Evolutionary conservation across 202 grass and related monocot species (phyloP), one percentile per base, ranked within the genome.

Genomic region (Zizania palustris): DNA sequence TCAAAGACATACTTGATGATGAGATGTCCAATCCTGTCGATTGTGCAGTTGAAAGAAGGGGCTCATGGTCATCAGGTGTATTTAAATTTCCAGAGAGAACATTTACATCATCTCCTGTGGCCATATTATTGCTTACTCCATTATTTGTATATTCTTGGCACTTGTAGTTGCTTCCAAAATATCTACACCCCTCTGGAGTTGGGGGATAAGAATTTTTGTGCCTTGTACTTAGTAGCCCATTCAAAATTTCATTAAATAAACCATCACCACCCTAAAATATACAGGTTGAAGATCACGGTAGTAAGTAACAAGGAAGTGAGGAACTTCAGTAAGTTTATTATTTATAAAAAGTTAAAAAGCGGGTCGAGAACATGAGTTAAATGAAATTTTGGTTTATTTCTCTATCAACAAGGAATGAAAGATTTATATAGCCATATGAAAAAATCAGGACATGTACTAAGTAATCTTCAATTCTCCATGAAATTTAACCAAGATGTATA

Each of bases 181-280:
- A 80, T 74, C 80, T 39, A 0, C 88, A 82, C 50, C 81, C 91
- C 62, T 84, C 84, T n/a, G 91, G 91, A 73, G 89, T 82, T 44
- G 89, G 89, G 48, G 91, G 95, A 75, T 83, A 97, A 72, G 87
- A 81, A 84, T 58, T 71, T 48, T 80, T 82, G 67, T 92, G 63
- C 69, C 95, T 97, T 5, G 77, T 90, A 40, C 61, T 80, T 61
- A 97, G 85, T 85, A 97, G 38, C n/a, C 91, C 95, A 64, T 97
- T 97, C 78, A 97, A 74, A 84, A 92, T 85, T 92, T 94, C 95
- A 81, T 94, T 94, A 85, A 94, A 90, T 72, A 98, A 76, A 70
- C 95, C 91, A 63, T 98, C 91, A 81, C 95, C 95, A 36, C 95
- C 91, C 91, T 98, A 87, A 41, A 82, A 74, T 74, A 60, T 62